A percentile compares a stretch with the other conserved stretches of the same genome.
These are phyloP conservation scores for Nemania sp. DNA, from an alignment of 2,329 filamentous ascomycete genomes.

Conservation along the genomic window DNA sequence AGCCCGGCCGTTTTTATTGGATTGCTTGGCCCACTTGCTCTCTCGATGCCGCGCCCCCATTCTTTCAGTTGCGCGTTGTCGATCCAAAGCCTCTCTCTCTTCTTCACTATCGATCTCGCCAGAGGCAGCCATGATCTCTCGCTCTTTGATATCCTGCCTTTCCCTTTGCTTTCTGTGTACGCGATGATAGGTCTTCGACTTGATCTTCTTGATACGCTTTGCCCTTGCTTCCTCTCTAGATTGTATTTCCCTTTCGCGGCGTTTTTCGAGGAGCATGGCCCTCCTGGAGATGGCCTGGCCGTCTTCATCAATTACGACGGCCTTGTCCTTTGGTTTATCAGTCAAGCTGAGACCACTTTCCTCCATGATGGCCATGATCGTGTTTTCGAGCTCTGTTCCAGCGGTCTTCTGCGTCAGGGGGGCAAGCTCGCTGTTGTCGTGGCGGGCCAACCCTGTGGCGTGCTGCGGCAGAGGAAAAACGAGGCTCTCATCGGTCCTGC, in stretches of 20 bases:
- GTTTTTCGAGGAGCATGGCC: conserved; percentile 72
- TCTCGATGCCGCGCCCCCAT: conserved; percentile 85
- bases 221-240: conserved; percentile 87
- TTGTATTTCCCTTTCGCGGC: conserved; percentile 79
- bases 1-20: conserved; percentile 76
- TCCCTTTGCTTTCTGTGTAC: conserved; percentile 79
- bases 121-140: conserved; percentile 57
- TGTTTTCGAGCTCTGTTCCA: conserved; percentile 79
- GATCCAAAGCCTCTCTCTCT: conserved; percentile 67
- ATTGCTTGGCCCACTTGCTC: conserved; percentile 88
- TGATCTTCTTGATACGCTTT: conserved; percentile 98
- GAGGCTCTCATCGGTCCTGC: conserved; percentile 80
- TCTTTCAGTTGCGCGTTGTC: conserved; percentile 77
- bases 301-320: conserved; percentile 69
- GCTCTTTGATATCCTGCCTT: conserved; percentile 56
- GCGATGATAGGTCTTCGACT: conserved; percentile 91
- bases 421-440: conserved; percentile 64
- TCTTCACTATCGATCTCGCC: conserved; percentile 67
- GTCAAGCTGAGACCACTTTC: conserved; percentile 75
- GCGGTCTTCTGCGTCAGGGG: conserved; percentile 67
- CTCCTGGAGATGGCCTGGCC: conserved; percentile 72
- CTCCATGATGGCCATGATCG: conserved; percentile 85
- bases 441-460: conserved; percentile 59
- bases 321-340: conserved; percentile 58
- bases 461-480: conserved; percentile 82